Conservation (phyloP, 2,329 filamentous ascomycete genomes). For the Ophiocordyceps camponoti-rufipedis region DNA sequence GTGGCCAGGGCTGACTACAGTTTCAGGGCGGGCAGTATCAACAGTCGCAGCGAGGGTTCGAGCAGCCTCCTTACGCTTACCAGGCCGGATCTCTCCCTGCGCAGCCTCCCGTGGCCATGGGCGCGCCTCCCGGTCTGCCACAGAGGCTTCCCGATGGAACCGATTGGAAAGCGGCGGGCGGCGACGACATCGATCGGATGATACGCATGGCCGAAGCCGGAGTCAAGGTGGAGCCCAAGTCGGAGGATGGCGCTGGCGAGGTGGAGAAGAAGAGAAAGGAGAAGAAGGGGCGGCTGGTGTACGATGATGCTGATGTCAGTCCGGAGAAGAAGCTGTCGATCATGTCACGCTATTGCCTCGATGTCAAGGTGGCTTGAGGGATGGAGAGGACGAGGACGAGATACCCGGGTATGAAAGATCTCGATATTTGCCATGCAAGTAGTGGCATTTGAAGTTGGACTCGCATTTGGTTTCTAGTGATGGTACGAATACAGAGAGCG, state of each 20-base stretch:
- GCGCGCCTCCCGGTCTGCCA: slow-evolving; percentile 22
- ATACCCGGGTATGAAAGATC: background rate
- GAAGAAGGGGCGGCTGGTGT: slow-evolving; percentile 56
- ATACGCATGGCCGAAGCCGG: slow-evolving; percentile 47
- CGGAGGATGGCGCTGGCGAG: slow-evolving; percentile 21
- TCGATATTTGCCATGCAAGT: background rate
- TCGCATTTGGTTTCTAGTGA: no score
- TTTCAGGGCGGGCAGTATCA: slow-evolving; percentile 9
- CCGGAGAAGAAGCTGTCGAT: slow-evolving; percentile 80
- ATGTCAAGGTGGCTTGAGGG: background rate
- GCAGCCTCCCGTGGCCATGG: slow-evolving; percentile 21
- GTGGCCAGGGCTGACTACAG: background rate
- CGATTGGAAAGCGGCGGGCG: slow-evolving; percentile 9
- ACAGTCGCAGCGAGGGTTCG: slow-evolving; percentile 6
- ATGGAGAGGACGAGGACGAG: background rate
- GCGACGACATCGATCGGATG: slow-evolving; percentile 46
- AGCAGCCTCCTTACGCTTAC: slow-evolving; percentile 13
- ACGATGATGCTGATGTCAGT: slow-evolving; percentile 61
- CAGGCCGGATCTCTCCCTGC: slow-evolving; percentile 23
- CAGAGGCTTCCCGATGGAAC: slow-evolving; percentile 19
- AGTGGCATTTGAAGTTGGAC: no score
- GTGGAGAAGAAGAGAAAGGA: slow-evolving; percentile 51
- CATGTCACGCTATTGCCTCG: slow-evolving; percentile 56
- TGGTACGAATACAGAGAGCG: no score
- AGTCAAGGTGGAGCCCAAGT: slow-evolving; percentile 26